phyloP scores from a whole-genome alignment of 306 rosid species.

The Mimosa pudica region DNA sequence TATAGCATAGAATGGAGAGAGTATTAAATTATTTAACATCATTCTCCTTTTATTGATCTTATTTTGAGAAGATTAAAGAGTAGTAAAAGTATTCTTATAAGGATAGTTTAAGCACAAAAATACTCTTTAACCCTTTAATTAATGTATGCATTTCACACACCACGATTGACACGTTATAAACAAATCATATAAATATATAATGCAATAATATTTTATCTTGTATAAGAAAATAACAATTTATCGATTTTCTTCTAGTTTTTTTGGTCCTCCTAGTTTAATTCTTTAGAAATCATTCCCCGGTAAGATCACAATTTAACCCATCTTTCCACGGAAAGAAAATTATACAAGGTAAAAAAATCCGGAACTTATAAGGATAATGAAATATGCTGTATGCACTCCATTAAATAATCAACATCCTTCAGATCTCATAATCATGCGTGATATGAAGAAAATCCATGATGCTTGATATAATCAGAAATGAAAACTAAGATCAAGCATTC shows the following conservation, averaged over 20 bases:
- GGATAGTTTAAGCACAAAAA: no score
- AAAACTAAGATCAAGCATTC: neutral
- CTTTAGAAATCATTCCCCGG: neutral
- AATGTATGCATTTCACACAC: no score
- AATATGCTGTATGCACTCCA: neutral
- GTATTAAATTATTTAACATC: no score
- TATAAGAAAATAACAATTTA: no score
- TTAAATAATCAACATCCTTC: neutral
- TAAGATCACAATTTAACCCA: neutral
- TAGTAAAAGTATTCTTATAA: no score
- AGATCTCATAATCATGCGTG: neutral
- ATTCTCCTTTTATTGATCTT: no score
- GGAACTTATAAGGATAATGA: neutral
- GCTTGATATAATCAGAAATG: neutral
- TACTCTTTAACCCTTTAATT: no score
- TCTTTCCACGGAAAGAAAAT: neutral
- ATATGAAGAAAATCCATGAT: neutral
- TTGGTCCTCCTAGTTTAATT: neutral
- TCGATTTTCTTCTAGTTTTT: no score
- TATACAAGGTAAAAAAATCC: neutral
- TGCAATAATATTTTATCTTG: no score
- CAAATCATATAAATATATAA: neutral
- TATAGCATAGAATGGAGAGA: no score
- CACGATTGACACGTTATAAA: neutral
- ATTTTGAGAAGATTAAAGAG: no score